These are phyloP conservation scores for Arxiozyma bovina DNA, from an alignment of 1,139 yeast species.

Conservation along the genomic window DNA sequence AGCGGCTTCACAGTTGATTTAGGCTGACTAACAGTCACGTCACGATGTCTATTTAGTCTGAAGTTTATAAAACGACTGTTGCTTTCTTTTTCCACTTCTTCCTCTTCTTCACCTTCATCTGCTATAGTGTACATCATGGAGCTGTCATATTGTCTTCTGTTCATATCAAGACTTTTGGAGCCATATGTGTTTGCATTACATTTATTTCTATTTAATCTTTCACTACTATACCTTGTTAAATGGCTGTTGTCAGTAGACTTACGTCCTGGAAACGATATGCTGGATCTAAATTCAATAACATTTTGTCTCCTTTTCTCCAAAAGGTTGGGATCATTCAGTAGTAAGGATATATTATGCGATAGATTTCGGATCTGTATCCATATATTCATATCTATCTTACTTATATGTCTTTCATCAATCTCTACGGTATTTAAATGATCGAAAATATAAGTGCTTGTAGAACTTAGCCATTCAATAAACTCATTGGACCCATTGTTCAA, in stretches of 20 bases:
- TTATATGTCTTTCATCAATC: conserved; percentile 5
- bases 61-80: neutral
- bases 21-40: neutral
- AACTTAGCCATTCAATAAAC: conserved; percentile 24
- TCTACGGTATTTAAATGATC: conserved; percentile 14
- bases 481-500: conserved; percentile 29
- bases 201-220: neutral
- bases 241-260: conserved; percentile 30
- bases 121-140: neutral
- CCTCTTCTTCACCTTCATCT: neutral
- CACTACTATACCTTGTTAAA: conserved; percentile 9
- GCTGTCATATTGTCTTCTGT: neutral
- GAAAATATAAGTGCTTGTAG: conserved; percentile 15
- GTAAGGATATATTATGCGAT: conserved; percentile 13
- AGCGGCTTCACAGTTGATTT: neutral
- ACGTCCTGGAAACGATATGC: conserved; percentile 30
- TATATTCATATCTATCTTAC: conserved; percentile 16
- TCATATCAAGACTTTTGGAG: neutral
- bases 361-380: conserved; percentile 20
- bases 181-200: neutral
- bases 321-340: conserved; percentile 21
- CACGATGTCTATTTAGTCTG: conserved; percentile 1
- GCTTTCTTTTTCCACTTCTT: neutral
- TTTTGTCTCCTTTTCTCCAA: conserved; percentile 24
- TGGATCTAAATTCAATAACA: conserved; percentile 27